phyloP scores from a whole-genome alignment of 208 protist species.

The Trypanosoma caninum region DNA sequence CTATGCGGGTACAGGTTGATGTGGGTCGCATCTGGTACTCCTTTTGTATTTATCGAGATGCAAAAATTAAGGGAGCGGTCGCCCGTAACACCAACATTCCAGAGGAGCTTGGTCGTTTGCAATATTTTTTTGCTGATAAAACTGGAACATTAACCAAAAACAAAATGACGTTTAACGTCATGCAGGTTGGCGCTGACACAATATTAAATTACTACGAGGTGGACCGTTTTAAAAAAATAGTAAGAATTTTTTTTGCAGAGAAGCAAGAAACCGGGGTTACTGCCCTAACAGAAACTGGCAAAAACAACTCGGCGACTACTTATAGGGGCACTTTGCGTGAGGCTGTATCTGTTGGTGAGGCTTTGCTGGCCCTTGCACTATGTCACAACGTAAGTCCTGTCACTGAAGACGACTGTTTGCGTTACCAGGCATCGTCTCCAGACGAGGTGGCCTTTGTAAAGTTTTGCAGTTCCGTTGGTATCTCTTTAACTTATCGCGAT shows the following conservation, averaged over 20 bases:
- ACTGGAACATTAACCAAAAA: conserved; percentile 91
- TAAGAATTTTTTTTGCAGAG: conserved; percentile 41
- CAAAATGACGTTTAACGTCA: conserved; percentile 86
- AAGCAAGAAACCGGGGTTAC: background rate
- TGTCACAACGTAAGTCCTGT: conserved; percentile 98
- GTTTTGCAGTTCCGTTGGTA: conserved; percentile 85
- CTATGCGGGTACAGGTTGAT: conserved; percentile 97
- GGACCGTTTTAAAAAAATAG: conserved; percentile 30
- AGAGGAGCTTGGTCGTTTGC: conserved; percentile 97
- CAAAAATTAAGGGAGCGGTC: conserved; percentile 80
- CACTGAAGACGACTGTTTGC: conserved; percentile 34
- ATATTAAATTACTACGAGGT: conserved; percentile 50
- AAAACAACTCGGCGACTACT: background rate
- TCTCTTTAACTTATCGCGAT: conserved; percentile 57
- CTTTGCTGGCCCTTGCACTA: conserved; percentile 87
- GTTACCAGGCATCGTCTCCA: conserved; percentile 92
- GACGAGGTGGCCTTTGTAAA: conserved; percentile 96
- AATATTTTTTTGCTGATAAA: conserved; percentile 94
- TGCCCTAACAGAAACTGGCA: background rate
- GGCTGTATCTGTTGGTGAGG: conserved; percentile 57
- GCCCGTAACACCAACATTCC: conserved; percentile 96
- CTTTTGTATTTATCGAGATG: conserved; percentile 89
- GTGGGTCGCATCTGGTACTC: conserved; percentile 97
- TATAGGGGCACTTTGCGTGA: conserved; percentile 26
- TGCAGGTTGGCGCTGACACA: conserved; percentile 46